Conservation (phyloP, 257 asterid genomes). For the Primulina eburnea region DNA sequence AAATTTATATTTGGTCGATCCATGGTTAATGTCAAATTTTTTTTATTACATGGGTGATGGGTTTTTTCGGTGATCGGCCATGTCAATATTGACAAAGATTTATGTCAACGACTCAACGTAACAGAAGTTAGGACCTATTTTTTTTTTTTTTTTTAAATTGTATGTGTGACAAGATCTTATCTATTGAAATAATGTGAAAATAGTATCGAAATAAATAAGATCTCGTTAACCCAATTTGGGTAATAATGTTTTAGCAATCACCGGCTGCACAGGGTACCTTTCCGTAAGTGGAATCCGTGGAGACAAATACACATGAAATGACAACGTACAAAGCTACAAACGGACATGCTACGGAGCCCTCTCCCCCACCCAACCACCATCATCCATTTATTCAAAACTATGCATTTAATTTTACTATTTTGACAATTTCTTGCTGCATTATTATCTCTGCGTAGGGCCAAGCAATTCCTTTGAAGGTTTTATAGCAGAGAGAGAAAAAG, state of each 20-base stretch:
- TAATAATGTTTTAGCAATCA: no score
- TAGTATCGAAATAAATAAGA: no score
- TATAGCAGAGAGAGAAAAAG: conserved; percentile 28
- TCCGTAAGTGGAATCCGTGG: conserved; percentile 21
- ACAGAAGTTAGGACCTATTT: no score
- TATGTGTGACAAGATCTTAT: no score
- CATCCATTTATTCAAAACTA: conserved; percentile 21
- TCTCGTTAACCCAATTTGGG: no score
- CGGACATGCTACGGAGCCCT: conserved; percentile 24
- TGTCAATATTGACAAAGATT: no score
- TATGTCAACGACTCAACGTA: no score
- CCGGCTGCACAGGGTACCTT: background rate
- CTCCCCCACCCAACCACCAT: conserved; percentile 28
- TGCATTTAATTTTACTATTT: conserved; percentile 24
- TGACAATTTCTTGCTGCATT: conserved; percentile 15
- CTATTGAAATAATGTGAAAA: no score
- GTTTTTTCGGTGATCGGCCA: no score
- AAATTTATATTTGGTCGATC: background rate
- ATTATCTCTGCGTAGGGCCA: conserved; percentile 24
- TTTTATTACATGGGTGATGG: no score
- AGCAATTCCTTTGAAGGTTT: background rate
- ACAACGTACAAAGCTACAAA: conserved; percentile 23
- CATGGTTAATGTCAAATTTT: no score
- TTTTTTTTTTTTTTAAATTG: no score
- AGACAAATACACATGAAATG: conserved; percentile 24